Evolutionary conservation across 1,139 yeast genomes (phyloP), one percentile per base, ranked within the genome.

Genomic region (Pichia sp.): DNA sequence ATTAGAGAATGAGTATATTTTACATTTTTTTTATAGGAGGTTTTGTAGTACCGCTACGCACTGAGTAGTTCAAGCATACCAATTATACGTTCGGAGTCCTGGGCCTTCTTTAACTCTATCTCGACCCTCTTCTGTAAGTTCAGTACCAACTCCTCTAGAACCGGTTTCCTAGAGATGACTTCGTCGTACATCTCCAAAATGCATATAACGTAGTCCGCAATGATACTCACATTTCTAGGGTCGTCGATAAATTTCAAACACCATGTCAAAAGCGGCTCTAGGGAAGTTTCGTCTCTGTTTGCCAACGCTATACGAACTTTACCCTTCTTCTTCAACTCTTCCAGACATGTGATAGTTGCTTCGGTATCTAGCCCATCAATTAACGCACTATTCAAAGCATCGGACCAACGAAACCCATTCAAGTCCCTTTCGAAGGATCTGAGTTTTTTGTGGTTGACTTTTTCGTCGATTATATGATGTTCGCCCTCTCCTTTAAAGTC

Each of bases 401-500:
- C 97, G 2, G 84, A 70, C 97, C 98, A 93, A 67, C 88, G 82
- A 74, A 93, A 93, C 33, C 87, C 87, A 67, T 89, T 88, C 59
- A 93, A 76, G 63, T 87, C 87, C 67, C 80, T 86, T 71, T 93
- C 99, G 67, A 86, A 92, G 52, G 83, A 85, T 68, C 85, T 85
- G 58, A 89, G 76, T 66, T 87, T 85, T 70, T 84, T 85, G 41
- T 70, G 68, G 17, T 54, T 53, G 58, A 73, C 76, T 53, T 87
- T 85, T 56, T 79, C 78, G 43, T 66, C 67, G 34, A 90, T 76
- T 3, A 88, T 75, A 56, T 84, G 79, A 66, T 87, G 89, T 69
- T 92, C 97, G 61, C 83, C 85, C 66, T 90, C 96, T 46, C 98
- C 98, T 55, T 82, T 80, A 69, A 91, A 93, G 64, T 91, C 97